Percentiles rank a stretch among this genome's conserved stretches.
Evolutionary conservation across 2,329 filamentous ascomycete genomes (phyloP).

Genomic region (Aspergillus cejpii): DNA sequence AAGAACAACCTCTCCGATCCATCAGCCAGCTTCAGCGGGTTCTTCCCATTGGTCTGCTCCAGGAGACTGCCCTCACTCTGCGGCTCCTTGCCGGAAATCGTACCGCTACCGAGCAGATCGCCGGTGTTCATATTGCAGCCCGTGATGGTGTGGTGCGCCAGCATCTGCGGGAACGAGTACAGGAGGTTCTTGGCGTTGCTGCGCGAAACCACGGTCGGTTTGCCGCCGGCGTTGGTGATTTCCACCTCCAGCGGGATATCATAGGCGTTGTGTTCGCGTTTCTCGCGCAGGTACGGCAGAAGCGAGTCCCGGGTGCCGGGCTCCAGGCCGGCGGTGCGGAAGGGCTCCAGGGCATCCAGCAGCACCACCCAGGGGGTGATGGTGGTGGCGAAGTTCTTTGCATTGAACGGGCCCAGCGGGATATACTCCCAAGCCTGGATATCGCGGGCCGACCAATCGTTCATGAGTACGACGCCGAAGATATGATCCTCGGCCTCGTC

Average conservation of each 20-base stretch:
- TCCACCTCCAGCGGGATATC: conserved; percentile 65
- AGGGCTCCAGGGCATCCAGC: conserved; percentile 66
- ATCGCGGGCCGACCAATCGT: conserved; percentile 80
- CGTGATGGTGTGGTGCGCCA: conserved; percentile 69
- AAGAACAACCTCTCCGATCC: conserved; percentile 65
- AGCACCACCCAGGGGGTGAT: conserved; percentile 75
- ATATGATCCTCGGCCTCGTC: conserved; percentile 61
- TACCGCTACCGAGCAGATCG: conserved; percentile 71
- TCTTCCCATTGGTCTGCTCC: conserved; percentile 66
- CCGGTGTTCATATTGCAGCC: conserved; percentile 68
- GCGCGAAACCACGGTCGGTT: conserved; percentile 52
- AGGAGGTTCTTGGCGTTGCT: conserved; percentile 62
- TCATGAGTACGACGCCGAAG: conserved; percentile 75
- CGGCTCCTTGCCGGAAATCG: conserved; percentile 61
- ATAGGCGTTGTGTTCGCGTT: conserved; percentile 51
- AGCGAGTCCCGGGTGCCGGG: conserved; percentile 48
- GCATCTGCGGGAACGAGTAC: conserved; percentile 80
- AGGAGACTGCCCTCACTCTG: conserved; percentile 61
- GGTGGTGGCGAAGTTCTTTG: conserved; percentile 74
- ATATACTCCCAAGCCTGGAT: conserved; percentile 81
- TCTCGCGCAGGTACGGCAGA: conserved; percentile 60
- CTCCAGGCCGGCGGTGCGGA: conserved; percentile 50
- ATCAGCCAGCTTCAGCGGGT: conserved; percentile 53
- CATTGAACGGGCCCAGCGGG: conserved; percentile 72
- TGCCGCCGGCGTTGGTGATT: conserved; percentile 41